Evolutionary conservation across 805 yeast species (phyloP), one percentile per base, ranked within the genome.

Genomic region (Metahyphopichia silvanorum): DNA sequence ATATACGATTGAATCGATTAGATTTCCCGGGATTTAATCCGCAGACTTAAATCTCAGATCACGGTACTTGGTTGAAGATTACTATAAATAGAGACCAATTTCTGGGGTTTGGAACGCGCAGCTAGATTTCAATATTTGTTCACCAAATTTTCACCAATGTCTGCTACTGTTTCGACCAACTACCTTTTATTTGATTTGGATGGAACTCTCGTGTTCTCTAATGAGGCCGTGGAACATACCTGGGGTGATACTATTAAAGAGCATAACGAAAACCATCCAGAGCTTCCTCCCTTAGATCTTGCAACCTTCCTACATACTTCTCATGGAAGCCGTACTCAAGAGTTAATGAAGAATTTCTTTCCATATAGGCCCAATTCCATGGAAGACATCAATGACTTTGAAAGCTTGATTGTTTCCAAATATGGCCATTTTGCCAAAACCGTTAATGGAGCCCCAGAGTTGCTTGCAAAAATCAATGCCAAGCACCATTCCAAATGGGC

Each of bases 191-290:
- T 46, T 22, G 53, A 48, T 31, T 34, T 46, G 16, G 51, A 46
- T 31, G 53, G 53, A 1, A 46, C 53, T 10, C 31, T 48, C 3
- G 51, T 48, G 6, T 33, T 40, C 20, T 48, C 51, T 4, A 44
- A 42, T 3, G 32, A 35, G 2, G 43, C 46, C 2, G 53, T 46
- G 6, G 51, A 44, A 21, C 25, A 38, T 21, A 33, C 40, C 16
- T 48, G 53, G 53, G 21, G 22, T 9, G 34, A 39, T 19, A 29
- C 34, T n/a, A 29, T 43, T 14, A 27, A 31, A 2, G 24, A 29
- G 7, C 53, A 46, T 28, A 46, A 48, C 33, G n/a, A 17, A 12
- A 15, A 20, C 7, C 31, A 34, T 16, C 47, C 47, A 5, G 45
- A 39, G n/a, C 14, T 27, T 7, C 21, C 19, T 16, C 33, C 13